Conservation (phyloP, 306 rosid species). For the Lathyrus tuberosus region DNA sequence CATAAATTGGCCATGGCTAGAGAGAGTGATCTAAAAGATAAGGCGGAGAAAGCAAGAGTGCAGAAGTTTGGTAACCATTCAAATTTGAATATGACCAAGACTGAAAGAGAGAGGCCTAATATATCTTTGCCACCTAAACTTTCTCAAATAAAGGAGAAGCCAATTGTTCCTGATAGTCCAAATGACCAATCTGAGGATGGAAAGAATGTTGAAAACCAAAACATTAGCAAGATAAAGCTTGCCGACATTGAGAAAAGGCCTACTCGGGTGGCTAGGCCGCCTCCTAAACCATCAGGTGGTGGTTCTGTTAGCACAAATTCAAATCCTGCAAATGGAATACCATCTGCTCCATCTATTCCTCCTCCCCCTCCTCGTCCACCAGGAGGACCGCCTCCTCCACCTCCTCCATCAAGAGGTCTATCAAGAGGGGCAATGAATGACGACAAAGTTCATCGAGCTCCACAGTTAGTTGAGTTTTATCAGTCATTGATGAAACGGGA, state of each 20-base stretch:
- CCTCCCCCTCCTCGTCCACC: constrained; percentile 68
- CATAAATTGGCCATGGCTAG: constrained; percentile 91
- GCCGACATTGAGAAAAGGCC: constrained; percentile 88
- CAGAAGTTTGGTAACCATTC: constrained; percentile 66
- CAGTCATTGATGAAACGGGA: constrained; percentile 96
- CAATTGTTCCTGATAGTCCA: constrained; percentile 52
- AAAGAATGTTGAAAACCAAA: constrained; percentile 57
- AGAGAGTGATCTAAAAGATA: constrained; percentile 80
- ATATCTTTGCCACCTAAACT: constrained; percentile 73
- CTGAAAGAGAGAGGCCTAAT: constrained; percentile 53
- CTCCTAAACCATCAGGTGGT: constrained; percentile 69
- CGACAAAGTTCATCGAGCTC: constrained; percentile 90
- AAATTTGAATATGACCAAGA: constrained; percentile 52
- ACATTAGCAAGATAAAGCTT: constrained; percentile 80
- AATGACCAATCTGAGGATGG: constrained; percentile 64
- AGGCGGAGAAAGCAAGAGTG: constrained; percentile 86
- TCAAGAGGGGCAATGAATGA: constrained; percentile 65
- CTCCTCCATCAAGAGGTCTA: constrained; percentile 89
- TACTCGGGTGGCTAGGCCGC: constrained; percentile 84
- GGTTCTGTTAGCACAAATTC: constrained; percentile 48
- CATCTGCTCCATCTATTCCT: constrained; percentile 52
- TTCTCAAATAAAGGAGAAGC: constrained; percentile 70
- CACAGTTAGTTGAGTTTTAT: constrained; percentile 88
- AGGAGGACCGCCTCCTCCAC: constrained; percentile 88
- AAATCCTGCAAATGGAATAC: constrained; percentile 56